A percentile compares a stretch with the other conserved stretches of the same genome.
These are phyloP conservation scores for Pseudopyricularia cyperi DNA, from an alignment of 2,329 filamentous ascomycete genomes.

Conservation along the genomic window DNA sequence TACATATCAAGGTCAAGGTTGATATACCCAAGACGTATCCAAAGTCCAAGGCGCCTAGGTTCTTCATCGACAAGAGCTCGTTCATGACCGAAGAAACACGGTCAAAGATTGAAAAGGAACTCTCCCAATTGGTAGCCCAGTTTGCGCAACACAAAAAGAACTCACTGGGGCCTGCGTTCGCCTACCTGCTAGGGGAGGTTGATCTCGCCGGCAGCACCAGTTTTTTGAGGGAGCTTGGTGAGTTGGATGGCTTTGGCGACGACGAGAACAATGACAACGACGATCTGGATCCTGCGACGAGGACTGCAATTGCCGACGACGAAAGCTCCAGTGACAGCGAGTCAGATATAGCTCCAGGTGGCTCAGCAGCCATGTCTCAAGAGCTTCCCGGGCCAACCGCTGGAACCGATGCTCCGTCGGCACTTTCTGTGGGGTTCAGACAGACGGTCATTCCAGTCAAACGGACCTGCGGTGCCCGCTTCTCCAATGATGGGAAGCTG, in stretches of 20 bases:
- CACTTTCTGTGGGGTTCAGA: neutral
- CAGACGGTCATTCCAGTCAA: conserved; percentile 1
- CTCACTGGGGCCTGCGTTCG: conserved; percentile 48
- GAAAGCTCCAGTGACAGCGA: conserved; percentile 58
- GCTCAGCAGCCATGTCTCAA: conserved; percentile 47
- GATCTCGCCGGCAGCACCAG: conserved; percentile 47
- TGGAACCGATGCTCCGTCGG: neutral
- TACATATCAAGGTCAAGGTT: conserved; percentile 50
- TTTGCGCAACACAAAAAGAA: conserved; percentile 46
- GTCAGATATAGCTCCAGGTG: conserved; percentile 49
- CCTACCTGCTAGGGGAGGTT: conserved; percentile 50
- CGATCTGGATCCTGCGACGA: neutral
- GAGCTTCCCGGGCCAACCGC: conserved; percentile 29
- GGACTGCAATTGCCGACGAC: conserved; percentile 24
- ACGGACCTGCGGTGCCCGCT: conserved; percentile 45
- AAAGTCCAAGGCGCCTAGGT: conserved; percentile 41
- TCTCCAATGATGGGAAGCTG: conserved; percentile 48
- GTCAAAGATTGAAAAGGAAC: conserved; percentile 37
- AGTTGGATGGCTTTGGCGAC: conserved; percentile 43
- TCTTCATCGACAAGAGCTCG: conserved; percentile 47
- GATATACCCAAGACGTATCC: conserved; percentile 48
- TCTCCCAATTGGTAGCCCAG: conserved; percentile 40
- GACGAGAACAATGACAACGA: conserved; percentile 45
- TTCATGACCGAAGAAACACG: conserved; percentile 46
- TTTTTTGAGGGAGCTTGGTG: conserved; percentile 51